Evolutionary conservation across 2,329 filamentous ascomycete genomes (phyloP).

Genomic region (Hypoxylon sp.): DNA sequence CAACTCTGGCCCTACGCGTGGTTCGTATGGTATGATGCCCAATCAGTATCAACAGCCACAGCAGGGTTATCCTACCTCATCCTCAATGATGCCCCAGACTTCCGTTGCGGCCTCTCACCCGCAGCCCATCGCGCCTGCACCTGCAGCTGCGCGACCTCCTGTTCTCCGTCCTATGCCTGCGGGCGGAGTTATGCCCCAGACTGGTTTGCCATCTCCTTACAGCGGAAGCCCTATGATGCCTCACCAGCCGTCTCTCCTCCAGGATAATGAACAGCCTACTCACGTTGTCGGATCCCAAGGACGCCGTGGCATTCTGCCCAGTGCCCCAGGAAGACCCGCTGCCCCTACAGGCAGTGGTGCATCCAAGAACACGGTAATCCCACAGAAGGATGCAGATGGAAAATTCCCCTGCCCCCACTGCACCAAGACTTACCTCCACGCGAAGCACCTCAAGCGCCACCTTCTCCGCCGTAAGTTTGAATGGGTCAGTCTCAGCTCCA

Average conservation of each 20-base stretch:
- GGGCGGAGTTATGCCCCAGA: slow-evolving; percentile 73
- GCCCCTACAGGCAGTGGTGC: slow-evolving; percentile 79
- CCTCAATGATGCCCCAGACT: slow-evolving; percentile 76
- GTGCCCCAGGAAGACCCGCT: slow-evolving; percentile 86
- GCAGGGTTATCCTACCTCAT: slow-evolving; percentile 69
- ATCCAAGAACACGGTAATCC: slow-evolving; percentile 85
- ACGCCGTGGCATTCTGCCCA: slow-evolving; percentile 90
- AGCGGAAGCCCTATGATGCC: slow-evolving; percentile 70
- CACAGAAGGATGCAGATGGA: slow-evolving; percentile 95
- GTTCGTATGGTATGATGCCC: slow-evolving; percentile 69
- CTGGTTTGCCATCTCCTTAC: slow-evolving; percentile 72
- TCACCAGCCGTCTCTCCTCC: slow-evolving; percentile 67
- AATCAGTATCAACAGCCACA: slow-evolving; percentile 68
- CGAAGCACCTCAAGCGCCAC: slow-evolving; percentile 97
- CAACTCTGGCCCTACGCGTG: slow-evolving; percentile 57
- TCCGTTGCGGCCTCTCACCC: slow-evolving; percentile 78
- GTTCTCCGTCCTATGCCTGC: slow-evolving; percentile 79
- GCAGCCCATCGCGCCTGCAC: slow-evolving; percentile 82
- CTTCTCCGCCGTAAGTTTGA: slow-evolving; percentile 88
- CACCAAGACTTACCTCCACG: slow-evolving; percentile 97
- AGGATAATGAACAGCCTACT: slow-evolving; percentile 77
- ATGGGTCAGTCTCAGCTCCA: slow-evolving; percentile 16
- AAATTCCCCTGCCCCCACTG: slow-evolving; percentile 99
- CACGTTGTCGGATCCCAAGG: slow-evolving; percentile 97
- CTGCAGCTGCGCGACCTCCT: slow-evolving; percentile 70